Conservation (phyloP, 2,329 filamentous ascomycete species). For the Tolypocladium endophyticum region DNA sequence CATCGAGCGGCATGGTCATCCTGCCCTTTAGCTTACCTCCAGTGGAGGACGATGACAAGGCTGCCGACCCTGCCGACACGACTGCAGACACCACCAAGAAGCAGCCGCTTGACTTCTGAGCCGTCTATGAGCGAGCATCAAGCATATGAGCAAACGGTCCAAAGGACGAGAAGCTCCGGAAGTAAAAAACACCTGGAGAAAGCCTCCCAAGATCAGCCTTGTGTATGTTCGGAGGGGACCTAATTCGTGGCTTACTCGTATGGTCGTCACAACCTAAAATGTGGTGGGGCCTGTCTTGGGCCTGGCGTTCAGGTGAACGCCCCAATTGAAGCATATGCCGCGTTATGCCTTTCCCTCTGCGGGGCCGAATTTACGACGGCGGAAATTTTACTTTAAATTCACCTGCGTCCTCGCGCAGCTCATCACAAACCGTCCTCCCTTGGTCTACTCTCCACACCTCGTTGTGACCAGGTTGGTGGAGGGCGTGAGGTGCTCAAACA, state of each 20-base stretch:
- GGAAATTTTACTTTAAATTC: background rate
- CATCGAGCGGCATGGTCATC: slow-evolving; percentile 69
- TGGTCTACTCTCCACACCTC: background rate
- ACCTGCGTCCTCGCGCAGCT: background rate
- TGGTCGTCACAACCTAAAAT: too few relatives aligned
- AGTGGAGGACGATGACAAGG: slow-evolving; percentile 56
- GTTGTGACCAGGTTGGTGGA: background rate
- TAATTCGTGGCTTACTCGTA: background rate
- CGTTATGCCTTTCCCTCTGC: background rate
- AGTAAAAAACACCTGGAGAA: background rate
- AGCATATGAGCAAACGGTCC: too few relatives aligned
- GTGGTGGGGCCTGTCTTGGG: background rate
- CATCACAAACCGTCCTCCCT: background rate
- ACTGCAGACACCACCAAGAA: slow-evolving; percentile 45
- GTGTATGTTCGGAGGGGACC: background rate
- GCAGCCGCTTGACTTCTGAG: slow-evolving; percentile 61
- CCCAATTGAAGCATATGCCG: background rate
- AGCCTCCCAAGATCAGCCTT: background rate
- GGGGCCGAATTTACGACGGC: background rate
- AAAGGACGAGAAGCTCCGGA: background rate
- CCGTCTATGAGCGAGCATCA: background rate
- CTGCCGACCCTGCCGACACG: slow-evolving; percentile 24
- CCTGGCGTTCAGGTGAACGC: background rate
- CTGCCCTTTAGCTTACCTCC: slow-evolving; percentile 85
- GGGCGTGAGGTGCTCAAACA: background rate